Evolutionary conservation across 1,284 basidiomycete genomes (phyloP).

Genomic region (Ustilago vetiveriae): DNA sequence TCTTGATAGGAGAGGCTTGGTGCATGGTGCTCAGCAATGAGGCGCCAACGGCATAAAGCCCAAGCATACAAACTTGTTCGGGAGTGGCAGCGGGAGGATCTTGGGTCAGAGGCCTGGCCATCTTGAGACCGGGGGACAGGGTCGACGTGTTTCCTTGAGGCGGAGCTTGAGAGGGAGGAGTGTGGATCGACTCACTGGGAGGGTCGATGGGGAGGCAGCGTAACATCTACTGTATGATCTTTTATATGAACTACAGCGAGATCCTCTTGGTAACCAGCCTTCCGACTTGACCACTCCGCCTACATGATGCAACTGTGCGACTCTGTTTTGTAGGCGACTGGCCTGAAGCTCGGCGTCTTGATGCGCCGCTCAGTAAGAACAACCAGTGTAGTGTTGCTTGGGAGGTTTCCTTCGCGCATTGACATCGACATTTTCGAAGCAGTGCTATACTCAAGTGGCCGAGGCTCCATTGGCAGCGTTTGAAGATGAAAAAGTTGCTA

Average conservation of each 20-base stretch:
- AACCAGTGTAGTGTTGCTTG: too few relatives aligned
- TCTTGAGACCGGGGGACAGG: too few relatives aligned
- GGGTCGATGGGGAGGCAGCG: neutral
- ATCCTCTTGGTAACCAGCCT: too few relatives aligned
- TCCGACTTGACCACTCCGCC: too few relatives aligned
- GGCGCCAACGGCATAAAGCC: conserved; percentile 21
- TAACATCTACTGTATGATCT: neutral
- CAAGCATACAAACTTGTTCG: conserved; percentile 21
- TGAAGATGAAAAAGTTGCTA: too few relatives aligned
- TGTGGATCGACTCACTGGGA: neutral
- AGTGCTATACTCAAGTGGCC: too few relatives aligned
- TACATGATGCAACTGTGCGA: too few relatives aligned
- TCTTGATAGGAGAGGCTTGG: neutral
- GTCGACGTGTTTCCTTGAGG: too few relatives aligned
- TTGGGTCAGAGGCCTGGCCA: neutral
- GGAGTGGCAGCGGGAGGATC: conserved; percentile 3
- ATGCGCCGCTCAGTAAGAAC: too few relatives aligned
- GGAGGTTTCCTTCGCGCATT: too few relatives aligned
- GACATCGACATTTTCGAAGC: too few relatives aligned
- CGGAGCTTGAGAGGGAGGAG: neutral
- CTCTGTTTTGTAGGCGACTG: neutral
- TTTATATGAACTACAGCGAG: conserved; percentile 6
- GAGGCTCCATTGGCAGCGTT: too few relatives aligned
- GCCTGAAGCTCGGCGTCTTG: neutral
- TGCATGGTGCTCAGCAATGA: conserved; percentile 3